These are phyloP conservation scores for Ceratobasidium sp. DNA, from an alignment of 1,284 basidiomycete species.

Conservation along the genomic window DNA sequence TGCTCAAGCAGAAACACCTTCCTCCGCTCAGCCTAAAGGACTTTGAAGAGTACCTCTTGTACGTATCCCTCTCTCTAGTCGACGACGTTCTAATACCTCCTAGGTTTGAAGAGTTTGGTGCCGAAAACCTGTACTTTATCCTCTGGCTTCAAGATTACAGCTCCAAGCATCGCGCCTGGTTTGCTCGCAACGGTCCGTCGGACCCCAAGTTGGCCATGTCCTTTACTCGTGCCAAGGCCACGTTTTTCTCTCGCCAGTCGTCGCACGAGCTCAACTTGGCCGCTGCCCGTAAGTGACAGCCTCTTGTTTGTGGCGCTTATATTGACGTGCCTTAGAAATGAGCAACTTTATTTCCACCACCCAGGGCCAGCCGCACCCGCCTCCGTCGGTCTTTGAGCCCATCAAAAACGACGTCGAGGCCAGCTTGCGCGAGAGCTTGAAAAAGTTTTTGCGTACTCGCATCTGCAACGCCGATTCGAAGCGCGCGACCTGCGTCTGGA, in stretches of 20 bases:
- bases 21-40: constrained; percentile 40
- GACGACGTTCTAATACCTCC: not conserved
- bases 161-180: constrained; percentile 39
- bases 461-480: constrained; percentile 38
- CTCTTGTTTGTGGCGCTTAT: constrained; percentile 5
- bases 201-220: constrained; percentile 41
- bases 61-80: not conserved
- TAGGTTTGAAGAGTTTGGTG: constrained; percentile 45
- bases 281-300: constrained; percentile 6
- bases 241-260: constrained; percentile 41
- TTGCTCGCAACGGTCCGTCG: constrained; percentile 14
- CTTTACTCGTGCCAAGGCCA: constrained; percentile 46
- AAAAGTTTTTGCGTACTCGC: constrained; percentile 29
- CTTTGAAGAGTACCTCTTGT: constrained; percentile 47
- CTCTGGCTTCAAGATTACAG: constrained; percentile 47
- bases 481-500: constrained; percentile 21
- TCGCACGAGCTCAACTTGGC: constrained; percentile 42
- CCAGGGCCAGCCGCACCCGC: constrained; percentile 41
- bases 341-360: constrained; percentile 20
- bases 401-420: constrained; percentile 33
- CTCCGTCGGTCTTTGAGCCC: constrained; percentile 17
- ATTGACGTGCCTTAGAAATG: constrained; percentile 20
- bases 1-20: constrained; percentile 36
- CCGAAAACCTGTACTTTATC: constrained; percentile 47
- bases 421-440: constrained; percentile 35